Conservation (phyloP, 2,329 filamentous ascomycete genomes). For the Neocucurbitaria cava region DNA sequence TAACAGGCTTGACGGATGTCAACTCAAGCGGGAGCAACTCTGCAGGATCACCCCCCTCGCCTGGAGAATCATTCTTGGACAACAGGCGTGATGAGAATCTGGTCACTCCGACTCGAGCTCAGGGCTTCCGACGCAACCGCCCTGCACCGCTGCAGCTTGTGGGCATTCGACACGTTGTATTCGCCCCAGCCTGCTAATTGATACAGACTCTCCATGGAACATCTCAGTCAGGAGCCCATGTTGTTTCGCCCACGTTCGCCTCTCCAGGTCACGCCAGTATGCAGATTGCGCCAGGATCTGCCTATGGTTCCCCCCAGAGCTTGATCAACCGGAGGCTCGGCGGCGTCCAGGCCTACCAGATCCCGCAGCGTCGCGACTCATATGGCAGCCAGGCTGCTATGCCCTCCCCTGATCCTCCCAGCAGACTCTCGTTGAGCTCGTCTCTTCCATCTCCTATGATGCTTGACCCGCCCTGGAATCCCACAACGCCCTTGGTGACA, state of each 20-base stretch:
- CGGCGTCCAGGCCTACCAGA: background rate
- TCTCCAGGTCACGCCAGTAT: background rate
- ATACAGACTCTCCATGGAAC: conserved; percentile 1
- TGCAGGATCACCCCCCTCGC: conserved; percentile 14
- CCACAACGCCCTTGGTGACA: conserved; percentile 9
- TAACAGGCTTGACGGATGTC: conserved; percentile 6
- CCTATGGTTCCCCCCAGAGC: conserved; percentile 10
- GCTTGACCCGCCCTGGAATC: background rate
- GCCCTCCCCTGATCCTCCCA: conserved; percentile 1
- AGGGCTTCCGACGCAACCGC: background rate
- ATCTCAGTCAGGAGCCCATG: conserved; percentile 10
- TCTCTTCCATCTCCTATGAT: conserved; percentile 2
- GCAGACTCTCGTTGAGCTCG: conserved; percentile 8
- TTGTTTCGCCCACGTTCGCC: background rate
- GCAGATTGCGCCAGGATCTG: background rate
- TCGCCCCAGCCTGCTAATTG: background rate
- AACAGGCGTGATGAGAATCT: background rate
- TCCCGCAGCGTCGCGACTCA: conserved; percentile 5
- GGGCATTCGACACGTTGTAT: conserved; percentile 2
- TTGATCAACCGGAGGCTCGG: background rate
- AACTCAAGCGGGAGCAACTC: conserved; percentile 17
- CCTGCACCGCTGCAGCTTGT: conserved; percentile 14
- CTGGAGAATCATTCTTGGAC: conserved; percentile 16
- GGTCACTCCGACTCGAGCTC: conserved; percentile 6
- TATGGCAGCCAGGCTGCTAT: conserved; percentile 4